phyloP scores from a whole-genome alignment of 2,329 filamentous ascomycete genomes.

The Purpureocillium lavendulum region DNA sequence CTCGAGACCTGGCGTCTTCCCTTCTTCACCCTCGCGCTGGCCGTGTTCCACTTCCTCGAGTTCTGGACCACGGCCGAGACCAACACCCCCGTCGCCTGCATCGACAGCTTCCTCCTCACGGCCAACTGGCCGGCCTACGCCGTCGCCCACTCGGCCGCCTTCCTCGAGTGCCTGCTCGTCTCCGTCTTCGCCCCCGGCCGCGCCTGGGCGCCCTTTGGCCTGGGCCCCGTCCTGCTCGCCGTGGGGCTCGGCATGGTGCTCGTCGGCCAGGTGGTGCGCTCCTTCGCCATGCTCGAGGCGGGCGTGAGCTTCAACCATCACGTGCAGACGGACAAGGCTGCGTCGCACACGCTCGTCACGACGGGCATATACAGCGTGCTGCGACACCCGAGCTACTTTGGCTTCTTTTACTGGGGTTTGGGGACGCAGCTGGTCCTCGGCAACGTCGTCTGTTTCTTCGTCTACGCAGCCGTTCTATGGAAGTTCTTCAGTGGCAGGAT shows the following conservation, averaged over 20 bases:
- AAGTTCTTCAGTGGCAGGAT: slow-evolving; percentile 74
- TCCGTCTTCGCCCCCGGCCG: slow-evolving; percentile 44
- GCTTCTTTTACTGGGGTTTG: slow-evolving; percentile 98
- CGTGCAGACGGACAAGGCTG: slow-evolving; percentile 62
- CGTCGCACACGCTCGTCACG: slow-evolving; percentile 73
- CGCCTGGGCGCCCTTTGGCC: slow-evolving; percentile 35
- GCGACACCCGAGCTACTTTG: slow-evolving; percentile 90
- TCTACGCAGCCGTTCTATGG: slow-evolving; percentile 72
- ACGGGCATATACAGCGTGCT: slow-evolving; percentile 67
- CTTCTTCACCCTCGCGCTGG: slow-evolving; percentile 61
- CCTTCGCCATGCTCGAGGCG: slow-evolving; percentile 81
- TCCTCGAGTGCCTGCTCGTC: slow-evolving; percentile 62
- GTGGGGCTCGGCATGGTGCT: slow-evolving; percentile 57
- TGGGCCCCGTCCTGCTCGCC: slow-evolving; percentile 32
- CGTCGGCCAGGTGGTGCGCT: slow-evolving; percentile 67
- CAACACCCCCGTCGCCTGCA: slow-evolving; percentile 66
- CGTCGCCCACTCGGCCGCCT: slow-evolving; percentile 68
- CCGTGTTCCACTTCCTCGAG: slow-evolving; percentile 90
- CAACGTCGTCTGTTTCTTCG: slow-evolving; percentile 70
- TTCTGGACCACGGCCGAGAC: slow-evolving; percentile 83
- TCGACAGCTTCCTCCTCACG: slow-evolving; percentile 73
- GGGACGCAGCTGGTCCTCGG: slow-evolving; percentile 87
- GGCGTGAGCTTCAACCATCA: slow-evolving; percentile 88
- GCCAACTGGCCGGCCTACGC: slow-evolving; percentile 81
- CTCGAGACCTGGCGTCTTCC: slow-evolving; percentile 52